phyloP scores from a whole-genome alignment of 495 filamentous ascomycete species.

The Collariella sp. region DNA sequence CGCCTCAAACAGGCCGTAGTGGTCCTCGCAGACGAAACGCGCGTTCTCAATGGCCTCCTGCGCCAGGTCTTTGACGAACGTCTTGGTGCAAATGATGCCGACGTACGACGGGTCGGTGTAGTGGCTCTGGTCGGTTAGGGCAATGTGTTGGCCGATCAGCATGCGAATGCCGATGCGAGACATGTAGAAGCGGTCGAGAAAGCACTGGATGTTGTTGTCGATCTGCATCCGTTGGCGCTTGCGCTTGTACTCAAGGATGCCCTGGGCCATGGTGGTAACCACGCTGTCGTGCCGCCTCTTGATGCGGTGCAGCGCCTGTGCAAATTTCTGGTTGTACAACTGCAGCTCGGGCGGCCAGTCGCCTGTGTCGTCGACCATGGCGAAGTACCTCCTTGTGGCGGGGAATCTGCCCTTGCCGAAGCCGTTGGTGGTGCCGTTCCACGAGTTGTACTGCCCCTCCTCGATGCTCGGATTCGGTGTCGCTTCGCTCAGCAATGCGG shows the following conservation, averaged over 20 bases:
- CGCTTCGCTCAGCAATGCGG: conserved; percentile 66
- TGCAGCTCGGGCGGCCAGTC: conserved; percentile 94
- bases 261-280: conserved; percentile 90
- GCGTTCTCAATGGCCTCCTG: conserved; percentile 98
- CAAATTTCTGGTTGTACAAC: conserved; percentile 87
- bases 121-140: conserved; percentile 84
- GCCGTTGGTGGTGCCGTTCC: conserved; percentile 42
- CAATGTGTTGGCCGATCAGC: conserved; percentile 97
- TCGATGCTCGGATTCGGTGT: conserved; percentile 84
- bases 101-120: conserved; percentile 86
- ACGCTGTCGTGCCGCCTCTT: conserved; percentile 95
- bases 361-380: conserved; percentile 74
- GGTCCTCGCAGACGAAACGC: conserved; percentile 95
- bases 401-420: conserved; percentile 43
- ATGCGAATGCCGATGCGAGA: conserved; percentile 99
- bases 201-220: conserved; percentile 89
- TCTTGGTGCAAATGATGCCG: conserved; percentile 97
- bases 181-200: conserved; percentile 99
- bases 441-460: conserved; percentile 79
- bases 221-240: conserved; percentile 96
- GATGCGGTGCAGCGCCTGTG: conserved; percentile 76
- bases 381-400: conserved; percentile 70
- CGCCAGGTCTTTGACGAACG: conserved; percentile 90
- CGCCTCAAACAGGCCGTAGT: conserved; percentile 95
- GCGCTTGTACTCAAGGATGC: conserved; percentile 95